phyloP scores from a whole-genome alignment of 2,329 filamentous ascomycete species.

The Calcarisporium arbuscula region DNA sequence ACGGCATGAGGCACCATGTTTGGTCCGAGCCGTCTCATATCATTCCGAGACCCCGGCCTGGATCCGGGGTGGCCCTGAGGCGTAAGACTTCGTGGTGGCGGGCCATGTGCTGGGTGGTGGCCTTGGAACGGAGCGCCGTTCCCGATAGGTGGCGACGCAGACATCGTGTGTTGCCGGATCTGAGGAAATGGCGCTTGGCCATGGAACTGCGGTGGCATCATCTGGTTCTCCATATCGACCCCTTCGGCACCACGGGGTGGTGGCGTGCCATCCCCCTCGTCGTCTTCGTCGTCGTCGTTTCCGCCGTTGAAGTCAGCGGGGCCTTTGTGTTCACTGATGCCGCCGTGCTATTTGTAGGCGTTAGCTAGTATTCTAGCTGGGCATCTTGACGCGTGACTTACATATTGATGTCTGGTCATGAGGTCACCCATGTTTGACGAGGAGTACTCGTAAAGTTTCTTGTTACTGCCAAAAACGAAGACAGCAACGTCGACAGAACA shows the following conservation, averaged over 20 bases:
- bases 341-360: conserved; percentile 62
- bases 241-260: conserved; percentile 60
- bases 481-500: conserved; percentile 98
- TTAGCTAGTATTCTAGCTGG: no score
- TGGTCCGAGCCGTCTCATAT: conserved; percentile 67
- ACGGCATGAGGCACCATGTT: conserved; percentile 63
- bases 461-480: conserved; percentile 97
- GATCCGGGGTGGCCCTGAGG: conserved; percentile 72
- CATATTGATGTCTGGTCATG: conserved; percentile 82
- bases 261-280: conserved; percentile 62
- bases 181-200: conserved; percentile 66
- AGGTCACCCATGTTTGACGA: conserved; percentile 90
- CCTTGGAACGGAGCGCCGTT: conserved; percentile 67
- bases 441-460: conserved; percentile 98
- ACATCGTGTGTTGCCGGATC: conserved; percentile 75
- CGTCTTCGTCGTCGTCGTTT: conserved; percentile 79
- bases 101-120: conserved; percentile 29
- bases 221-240: conserved; percentile 40
- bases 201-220: conserved; percentile 66
- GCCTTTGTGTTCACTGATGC: conserved; percentile 92
- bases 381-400: conserved; percentile 49
- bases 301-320: conserved; percentile 86
- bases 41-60: conserved; percentile 65
- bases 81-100: conserved; percentile 63
- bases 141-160: conserved; percentile 79